Evolutionary conservation across 495 filamentous ascomycete genomes (phyloP).

Genomic region (Lasiosphaeria miniovina): DNA sequence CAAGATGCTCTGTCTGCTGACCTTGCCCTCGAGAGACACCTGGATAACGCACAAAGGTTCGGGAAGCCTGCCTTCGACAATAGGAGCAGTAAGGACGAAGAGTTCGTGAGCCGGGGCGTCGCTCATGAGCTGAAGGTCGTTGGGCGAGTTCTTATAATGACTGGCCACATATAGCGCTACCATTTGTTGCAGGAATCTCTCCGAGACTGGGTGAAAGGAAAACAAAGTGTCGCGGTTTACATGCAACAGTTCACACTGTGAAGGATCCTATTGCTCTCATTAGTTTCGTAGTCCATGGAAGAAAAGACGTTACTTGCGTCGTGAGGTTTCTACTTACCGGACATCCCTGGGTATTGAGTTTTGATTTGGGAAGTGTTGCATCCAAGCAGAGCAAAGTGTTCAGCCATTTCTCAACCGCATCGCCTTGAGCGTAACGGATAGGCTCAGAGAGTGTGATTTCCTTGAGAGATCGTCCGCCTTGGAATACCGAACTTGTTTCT

Average conservation of each 20-base stretch:
- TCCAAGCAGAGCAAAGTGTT: slow-evolving; percentile 93
- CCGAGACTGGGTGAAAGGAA: slow-evolving; percentile 94
- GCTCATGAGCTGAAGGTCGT: slow-evolving; percentile 95
- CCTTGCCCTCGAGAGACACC: slow-evolving; percentile 89
- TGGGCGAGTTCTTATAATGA: slow-evolving; percentile 98
- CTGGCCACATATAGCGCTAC: slow-evolving; percentile 97
- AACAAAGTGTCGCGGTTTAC: slow-evolving; percentile 98
- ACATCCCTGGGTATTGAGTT: slow-evolving; percentile 70
- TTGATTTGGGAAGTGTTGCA: slow-evolving; percentile 78
- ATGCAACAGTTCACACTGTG: slow-evolving; percentile 81
- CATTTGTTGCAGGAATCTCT: slow-evolving; percentile 97
- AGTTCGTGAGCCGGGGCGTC: slow-evolving; percentile 97
- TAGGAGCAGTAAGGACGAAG: slow-evolving; percentile 88
- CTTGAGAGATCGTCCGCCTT: slow-evolving; percentile 71
- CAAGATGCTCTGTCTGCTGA: slow-evolving; percentile 87
- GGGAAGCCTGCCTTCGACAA: slow-evolving; percentile 76
- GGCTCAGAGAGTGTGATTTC: slow-evolving; percentile 92
- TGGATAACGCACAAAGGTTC: slow-evolving; percentile 96
- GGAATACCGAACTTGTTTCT: slow-evolving; percentile 54
- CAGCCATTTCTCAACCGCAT: slow-evolving; percentile 92
- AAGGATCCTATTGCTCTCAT: slow-evolving; percentile 57
- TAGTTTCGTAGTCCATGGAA: not conserved
- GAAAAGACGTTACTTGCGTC: not conserved
- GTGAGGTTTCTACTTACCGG: slow-evolving; percentile 40
- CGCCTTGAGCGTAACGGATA: slow-evolving; percentile 89